A percentile compares a stretch with the other conserved stretches of the same genome.
These are phyloP conservation scores for Epicoccum sorghinum DNA, from an alignment of 2,329 filamentous ascomycete species.

Conservation along the genomic window DNA sequence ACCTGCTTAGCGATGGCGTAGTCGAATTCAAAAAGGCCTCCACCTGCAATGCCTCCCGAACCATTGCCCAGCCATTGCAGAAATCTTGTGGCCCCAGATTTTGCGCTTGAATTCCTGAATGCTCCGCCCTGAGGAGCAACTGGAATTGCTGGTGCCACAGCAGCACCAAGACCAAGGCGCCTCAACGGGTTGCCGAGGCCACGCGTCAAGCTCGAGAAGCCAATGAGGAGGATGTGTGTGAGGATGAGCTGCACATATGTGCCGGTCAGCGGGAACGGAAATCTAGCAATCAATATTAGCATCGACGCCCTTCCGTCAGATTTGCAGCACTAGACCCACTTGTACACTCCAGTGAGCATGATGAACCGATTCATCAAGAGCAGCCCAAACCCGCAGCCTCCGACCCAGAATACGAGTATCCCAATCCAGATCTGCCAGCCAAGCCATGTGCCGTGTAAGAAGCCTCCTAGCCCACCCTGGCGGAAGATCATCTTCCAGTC, in stretches of 20 bases:
- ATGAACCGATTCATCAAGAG: conserved; percentile 60
- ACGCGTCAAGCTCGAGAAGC: conserved; percentile 56
- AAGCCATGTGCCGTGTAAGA: conserved; percentile 54
- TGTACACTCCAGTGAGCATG: conserved; percentile 56
- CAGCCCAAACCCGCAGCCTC: conserved; percentile 55
- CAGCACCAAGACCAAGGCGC: conserved; percentile 51
- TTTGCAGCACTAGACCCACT: conserved; percentile 28
- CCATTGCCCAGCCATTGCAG: conserved; percentile 48
- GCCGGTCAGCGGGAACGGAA: conserved; percentile 59
- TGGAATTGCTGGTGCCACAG: conserved; percentile 52
- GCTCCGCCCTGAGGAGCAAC: conserved; percentile 40
- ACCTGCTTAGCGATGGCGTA: conserved; percentile 54
- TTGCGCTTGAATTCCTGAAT: conserved; percentile 34
- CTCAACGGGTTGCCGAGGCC: conserved; percentile 51
- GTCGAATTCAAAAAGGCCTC: conserved; percentile 61
- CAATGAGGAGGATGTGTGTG: conserved; percentile 56
- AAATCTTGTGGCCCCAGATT: conserved; percentile 32
- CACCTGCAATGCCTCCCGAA: conserved; percentile 59
- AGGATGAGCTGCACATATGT: conserved; percentile 59
- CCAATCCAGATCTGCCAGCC: conserved; percentile 58
- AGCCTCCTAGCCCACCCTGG: conserved; percentile 55
- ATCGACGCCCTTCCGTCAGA: neutral
- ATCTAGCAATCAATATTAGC: conserved; percentile 46
- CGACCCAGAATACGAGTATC: conserved; percentile 56
- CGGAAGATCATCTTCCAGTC: conserved; percentile 44